Percentiles rank a stretch among this genome's conserved stretches.
Evolutionary conservation across 768 basidiomycete genomes (phyloP).

Genomic region (Pholiota molesta): DNA sequence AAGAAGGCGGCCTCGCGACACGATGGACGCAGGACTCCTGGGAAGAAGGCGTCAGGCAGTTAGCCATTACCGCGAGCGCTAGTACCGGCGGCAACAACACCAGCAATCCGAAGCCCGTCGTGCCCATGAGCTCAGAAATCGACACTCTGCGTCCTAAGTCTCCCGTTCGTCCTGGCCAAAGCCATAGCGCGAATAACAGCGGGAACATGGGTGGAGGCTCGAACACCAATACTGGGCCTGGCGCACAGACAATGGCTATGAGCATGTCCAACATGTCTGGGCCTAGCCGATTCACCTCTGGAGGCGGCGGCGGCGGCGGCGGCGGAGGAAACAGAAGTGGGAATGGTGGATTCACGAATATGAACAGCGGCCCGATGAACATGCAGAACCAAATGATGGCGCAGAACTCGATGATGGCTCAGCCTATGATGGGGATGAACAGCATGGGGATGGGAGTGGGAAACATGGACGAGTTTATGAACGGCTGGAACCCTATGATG

Average conservation of each 20-base stretch:
- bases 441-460: conserved; percentile 37
- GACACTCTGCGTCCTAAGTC: conserved; percentile 30
- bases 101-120: conserved; percentile 22
- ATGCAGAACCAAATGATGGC: conserved; percentile 21
- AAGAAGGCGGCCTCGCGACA: conserved; percentile 44
- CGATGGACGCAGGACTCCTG: conserved; percentile 66
- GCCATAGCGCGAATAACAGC: conserved; percentile 16
- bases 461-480: conserved; percentile 39
- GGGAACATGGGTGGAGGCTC: conserved; percentile 2
- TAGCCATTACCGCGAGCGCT: conserved; percentile 51
- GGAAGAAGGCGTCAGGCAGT: conserved; percentile 62
- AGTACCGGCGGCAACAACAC: conserved; percentile 12
- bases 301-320: not conserved
- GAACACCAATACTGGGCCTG: conserved; percentile 4
- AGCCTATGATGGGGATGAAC: conserved; percentile 37
- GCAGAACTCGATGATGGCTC: conserved; percentile 33
- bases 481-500: conserved; percentile 36
- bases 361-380: conserved; percentile 4
- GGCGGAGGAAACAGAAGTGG: not conserved
- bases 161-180: conserved; percentile 19
- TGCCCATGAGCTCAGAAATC: conserved; percentile 30
- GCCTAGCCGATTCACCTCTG: not conserved
- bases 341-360: conserved; percentile 4
- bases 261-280: not conserved
- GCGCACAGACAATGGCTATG: conserved; percentile 12